Evolutionary conservation across 1,284 basidiomycete genomes (phyloP).

Genomic region (Ceratorhiza oryzae-sativae): DNA sequence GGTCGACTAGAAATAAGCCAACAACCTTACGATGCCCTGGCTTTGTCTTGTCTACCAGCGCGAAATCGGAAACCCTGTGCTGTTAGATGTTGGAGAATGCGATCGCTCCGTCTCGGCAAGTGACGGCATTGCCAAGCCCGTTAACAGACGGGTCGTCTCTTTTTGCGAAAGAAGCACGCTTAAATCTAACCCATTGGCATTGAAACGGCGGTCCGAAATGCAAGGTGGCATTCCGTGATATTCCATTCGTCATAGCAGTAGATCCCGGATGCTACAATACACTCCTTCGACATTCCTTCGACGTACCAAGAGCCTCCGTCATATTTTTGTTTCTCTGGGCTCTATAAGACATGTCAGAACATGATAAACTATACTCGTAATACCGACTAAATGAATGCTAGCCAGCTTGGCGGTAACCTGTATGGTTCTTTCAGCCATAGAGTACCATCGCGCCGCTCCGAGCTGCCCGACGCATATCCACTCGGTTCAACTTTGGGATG

Average conservation of each 20-base stretch:
- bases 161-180: background rate
- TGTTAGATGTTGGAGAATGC: slow-evolving; percentile 64
- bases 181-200: background rate
- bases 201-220: slow-evolving; percentile 25
- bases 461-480: slow-evolving; percentile 26
- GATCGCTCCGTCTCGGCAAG: slow-evolving; percentile 52
- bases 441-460: slow-evolving; percentile 50
- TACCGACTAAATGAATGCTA: slow-evolving; percentile 53
- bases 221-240: slow-evolving; percentile 28
- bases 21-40: slow-evolving; percentile 51
- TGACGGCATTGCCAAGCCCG: slow-evolving; percentile 45
- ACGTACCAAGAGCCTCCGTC: slow-evolving; percentile 60
- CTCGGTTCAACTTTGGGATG: slow-evolving; percentile 13
- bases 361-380: background rate
- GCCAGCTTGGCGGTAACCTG: slow-evolving; percentile 62
- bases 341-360: slow-evolving; percentile 47
- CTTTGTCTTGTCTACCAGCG: slow-evolving; percentile 47
- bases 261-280: slow-evolving; percentile 57
- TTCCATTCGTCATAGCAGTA: slow-evolving; percentile 50
- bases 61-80: slow-evolving; percentile 51
- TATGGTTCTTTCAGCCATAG: slow-evolving; percentile 53
- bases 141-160: slow-evolving; percentile 37
- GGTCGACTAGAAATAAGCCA: slow-evolving; percentile 51
- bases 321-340: slow-evolving; percentile 53
- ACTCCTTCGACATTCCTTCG: slow-evolving; percentile 65